Percentiles rank a stretch among this genome's conserved stretches.
These are phyloP conservation scores for Quercus suber DNA, from an alignment of 306 rosid genomes.

Conservation along the genomic window DNA sequence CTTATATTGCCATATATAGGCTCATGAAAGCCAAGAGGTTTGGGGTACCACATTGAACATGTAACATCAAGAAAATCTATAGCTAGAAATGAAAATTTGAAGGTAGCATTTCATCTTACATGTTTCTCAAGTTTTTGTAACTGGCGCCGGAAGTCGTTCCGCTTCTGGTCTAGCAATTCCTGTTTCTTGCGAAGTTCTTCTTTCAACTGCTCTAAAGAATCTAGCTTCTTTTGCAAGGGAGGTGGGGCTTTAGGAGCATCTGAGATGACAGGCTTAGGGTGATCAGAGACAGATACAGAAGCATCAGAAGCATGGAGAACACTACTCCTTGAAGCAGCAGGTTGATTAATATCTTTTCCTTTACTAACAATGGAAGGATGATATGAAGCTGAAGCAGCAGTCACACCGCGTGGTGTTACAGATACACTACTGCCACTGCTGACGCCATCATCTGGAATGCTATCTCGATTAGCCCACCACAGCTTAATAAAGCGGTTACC, in stretches of 20 bases:
- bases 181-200: conserved; percentile 96
- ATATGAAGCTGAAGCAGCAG: conserved; percentile 48
- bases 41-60: conserved; percentile 3
- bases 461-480: conserved; percentile 99
- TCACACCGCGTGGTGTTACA: conserved; percentile 50
- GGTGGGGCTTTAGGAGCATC: conserved; percentile 69
- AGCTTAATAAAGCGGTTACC: conserved; percentile 97
- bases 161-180: conserved; percentile 91
- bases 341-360: conserved; percentile 58
- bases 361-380: conserved; percentile 40
- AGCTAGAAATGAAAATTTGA: conserved; percentile 10
- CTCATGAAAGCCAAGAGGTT: conserved; percentile 13
- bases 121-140: conserved; percentile 81
- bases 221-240: conserved; percentile 78
- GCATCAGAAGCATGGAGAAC: conserved; percentile 34
- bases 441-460: conserved; percentile 63
- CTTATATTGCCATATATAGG: conserved; percentile 8
- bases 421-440: conserved; percentile 43
- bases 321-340: conserved; percentile 54
- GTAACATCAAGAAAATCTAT: not conserved
- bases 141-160: conserved; percentile 75
- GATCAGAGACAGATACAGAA: conserved; percentile 49
- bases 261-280: conserved; percentile 41
- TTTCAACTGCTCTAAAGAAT: conserved; percentile 65
- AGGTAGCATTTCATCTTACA: conserved; percentile 36